phyloP scores from a whole-genome alignment of 495 filamentous ascomycete species.

The Talaromyces stipitatus region DNA sequence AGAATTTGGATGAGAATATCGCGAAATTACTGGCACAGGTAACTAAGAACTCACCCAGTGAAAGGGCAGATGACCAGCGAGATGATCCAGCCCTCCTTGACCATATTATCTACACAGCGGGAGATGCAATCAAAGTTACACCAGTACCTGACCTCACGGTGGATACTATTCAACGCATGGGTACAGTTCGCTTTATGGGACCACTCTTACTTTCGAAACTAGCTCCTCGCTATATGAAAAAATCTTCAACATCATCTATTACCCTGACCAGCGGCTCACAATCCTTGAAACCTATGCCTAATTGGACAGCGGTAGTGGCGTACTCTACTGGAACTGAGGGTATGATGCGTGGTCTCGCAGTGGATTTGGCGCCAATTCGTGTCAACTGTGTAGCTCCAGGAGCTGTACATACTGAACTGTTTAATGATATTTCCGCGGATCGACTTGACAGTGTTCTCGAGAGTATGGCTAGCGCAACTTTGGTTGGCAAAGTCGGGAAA shows the following conservation, averaged over 20 bases:
- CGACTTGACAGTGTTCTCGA: slow-evolving; percentile 19
- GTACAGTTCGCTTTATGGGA: slow-evolving; percentile 36
- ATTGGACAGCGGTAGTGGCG: slow-evolving; percentile 39
- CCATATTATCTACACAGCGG: slow-evolving; percentile 35
- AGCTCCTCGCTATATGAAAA: slow-evolving; percentile 27
- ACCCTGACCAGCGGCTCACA: slow-evolving; percentile 43
- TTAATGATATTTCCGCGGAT: slow-evolving; percentile 17
- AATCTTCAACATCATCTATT: slow-evolving; percentile 27
- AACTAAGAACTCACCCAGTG: slow-evolving; percentile 4
- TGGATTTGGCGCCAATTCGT: slow-evolving; percentile 46
- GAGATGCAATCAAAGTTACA: slow-evolving; percentile 27
- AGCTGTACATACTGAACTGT: slow-evolving; percentile 42
- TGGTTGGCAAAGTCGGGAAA: slow-evolving; percentile 34
- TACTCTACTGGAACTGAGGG: slow-evolving; percentile 37
- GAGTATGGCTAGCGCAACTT: slow-evolving; percentile 14
- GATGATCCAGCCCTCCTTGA: slow-evolving; percentile 20
- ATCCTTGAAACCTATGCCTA: slow-evolving; percentile 37
- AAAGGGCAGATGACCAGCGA: background rate
- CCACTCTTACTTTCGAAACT: slow-evolving; percentile 44
- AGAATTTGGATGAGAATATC: slow-evolving; percentile 36
- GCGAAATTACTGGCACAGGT: slow-evolving; percentile 34
- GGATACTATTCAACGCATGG: slow-evolving; percentile 27
- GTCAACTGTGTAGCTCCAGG: slow-evolving; percentile 50
- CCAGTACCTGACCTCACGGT: slow-evolving; percentile 24
- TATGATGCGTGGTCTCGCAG: slow-evolving; percentile 37